Base-by-base conservation (phyloP, 768 basidiomycete species). In the Neoboletus brunneissimus region DNA sequence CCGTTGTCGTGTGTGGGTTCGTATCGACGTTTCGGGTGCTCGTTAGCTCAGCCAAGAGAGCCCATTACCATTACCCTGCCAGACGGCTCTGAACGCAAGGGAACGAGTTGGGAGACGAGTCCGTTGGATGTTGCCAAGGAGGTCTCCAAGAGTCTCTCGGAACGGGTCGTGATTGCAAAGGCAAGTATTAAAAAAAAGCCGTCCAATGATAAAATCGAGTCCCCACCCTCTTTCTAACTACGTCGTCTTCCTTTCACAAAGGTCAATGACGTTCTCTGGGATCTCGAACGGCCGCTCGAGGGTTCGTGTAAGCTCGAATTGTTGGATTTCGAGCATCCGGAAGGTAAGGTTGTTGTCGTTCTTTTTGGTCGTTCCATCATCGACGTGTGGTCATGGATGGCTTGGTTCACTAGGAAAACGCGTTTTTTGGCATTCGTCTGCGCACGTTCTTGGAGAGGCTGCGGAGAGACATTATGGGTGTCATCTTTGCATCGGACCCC, bases 401-500 rank as follows among this genome's bases (percentile, higher is more conserved):
- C 12, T 25, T 18, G 29, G 25, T 37, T 27, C 1, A n/a, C 22
- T 51, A 87, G 94, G 96, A 57, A 94, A 98, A 74, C 89, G 88
- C 65, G 97, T 99, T 9, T 99, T 98, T 79, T 99, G 97, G 97
- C 97, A 98, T 72, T 98, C 97, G 18, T 98, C 95, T 25, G 97
- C 97, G 0, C 97, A 98, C 74, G 94, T 98, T 54, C 82, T 99
- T 18, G 97, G 97, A 44, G 97, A 99, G 75, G 90, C 96, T 53
- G 85, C 94, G 41, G 97, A 99, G 74, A 83, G 90, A 51, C 94
- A 97, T 71, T 96, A 98, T 70, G 96, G 95, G 40, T 97, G 94
- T 71, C 94, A 97, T 77, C 80, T 99, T 15, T 97, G 95, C 67
- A 86, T 97, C 58, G 97, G 97, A 4, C 97, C 97, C 16, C 97